These are phyloP conservation scores for Tremella mesenterica DNA, from an alignment of 768 basidiomycete species.

Conservation along the genomic window DNA sequence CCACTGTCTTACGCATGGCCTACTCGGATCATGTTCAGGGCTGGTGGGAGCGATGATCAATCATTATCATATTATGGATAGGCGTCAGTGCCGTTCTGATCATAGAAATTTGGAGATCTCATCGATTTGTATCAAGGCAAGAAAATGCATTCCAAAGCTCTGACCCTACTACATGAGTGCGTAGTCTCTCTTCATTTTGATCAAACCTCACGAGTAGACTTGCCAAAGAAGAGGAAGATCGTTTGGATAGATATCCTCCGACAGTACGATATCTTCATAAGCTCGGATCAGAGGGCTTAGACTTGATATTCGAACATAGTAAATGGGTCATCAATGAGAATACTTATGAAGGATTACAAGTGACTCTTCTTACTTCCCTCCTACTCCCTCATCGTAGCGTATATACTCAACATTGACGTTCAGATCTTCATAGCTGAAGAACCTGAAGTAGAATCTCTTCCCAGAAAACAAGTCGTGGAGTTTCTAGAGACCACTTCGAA, in stretches of 20 bases:
- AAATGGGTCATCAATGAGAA: constrained; percentile 78
- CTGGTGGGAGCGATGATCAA: too few relatives aligned
- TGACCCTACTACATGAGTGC: constrained; percentile 74
- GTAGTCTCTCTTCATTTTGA: constrained; percentile 29
- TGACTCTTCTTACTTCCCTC: constrained; percentile 34
- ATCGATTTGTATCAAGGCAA: constrained; percentile 87
- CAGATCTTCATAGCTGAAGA: constrained; percentile 89
- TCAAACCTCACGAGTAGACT: constrained; percentile 50
- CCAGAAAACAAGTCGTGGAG: constrained; percentile 62
- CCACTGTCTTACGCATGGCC: too few relatives aligned
- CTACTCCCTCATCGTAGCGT: too few relatives aligned
- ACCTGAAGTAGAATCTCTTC: constrained; percentile 68
- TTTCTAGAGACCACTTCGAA: constrained; percentile 59
- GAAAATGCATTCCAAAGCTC: constrained; percentile 85
- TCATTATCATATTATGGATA: background rate
- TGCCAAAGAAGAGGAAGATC: constrained; percentile 66
- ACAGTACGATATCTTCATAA: constrained; percentile 86
- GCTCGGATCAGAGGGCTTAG: constrained; percentile 69
- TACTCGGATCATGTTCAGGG: too few relatives aligned
- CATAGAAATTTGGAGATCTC: constrained; percentile 81
- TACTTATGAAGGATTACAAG: constrained; percentile 67
- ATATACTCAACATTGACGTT: background rate
- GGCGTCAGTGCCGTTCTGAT: background rate
- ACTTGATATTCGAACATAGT: constrained; percentile 71
- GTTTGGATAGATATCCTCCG: constrained; percentile 68